phyloP scores from a whole-genome alignment of 306 rosid genomes.

The Phaseolus lunatus region DNA sequence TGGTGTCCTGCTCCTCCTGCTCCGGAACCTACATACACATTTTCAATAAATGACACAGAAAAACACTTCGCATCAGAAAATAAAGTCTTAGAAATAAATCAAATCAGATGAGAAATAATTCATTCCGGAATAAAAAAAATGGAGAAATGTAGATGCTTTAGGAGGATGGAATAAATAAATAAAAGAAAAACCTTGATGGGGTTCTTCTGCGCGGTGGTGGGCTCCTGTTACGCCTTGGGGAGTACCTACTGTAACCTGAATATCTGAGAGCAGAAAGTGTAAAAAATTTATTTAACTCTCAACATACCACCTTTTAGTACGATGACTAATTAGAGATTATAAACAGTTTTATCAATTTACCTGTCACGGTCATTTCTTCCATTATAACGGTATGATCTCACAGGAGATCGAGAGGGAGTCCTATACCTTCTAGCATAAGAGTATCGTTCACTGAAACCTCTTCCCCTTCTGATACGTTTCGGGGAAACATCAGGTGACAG shows the following conservation, averaged over 20 bases:
- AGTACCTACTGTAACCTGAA: conserved; percentile 79
- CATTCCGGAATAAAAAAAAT: too few species aligned
- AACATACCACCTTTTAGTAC: not conserved
- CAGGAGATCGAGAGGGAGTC: conserved; percentile 91
- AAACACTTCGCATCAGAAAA: too few species aligned
- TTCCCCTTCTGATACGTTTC: conserved; percentile 92
- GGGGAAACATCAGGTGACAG: conserved; percentile 86
- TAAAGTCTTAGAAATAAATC: too few species aligned
- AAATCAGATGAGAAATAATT: too few species aligned
- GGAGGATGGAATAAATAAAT: not conserved
- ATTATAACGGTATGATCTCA: conserved; percentile 80
- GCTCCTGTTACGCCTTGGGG: conserved; percentile 94
- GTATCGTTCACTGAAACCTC: conserved; percentile 93
- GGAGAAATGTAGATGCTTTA: not conserved
- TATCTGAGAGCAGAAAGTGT: conserved; percentile 55
- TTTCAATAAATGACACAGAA: not conserved
- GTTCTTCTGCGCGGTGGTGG: conserved; percentile 87
- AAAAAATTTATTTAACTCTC: conserved; percentile 1
- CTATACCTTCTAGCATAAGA: conserved; percentile 94
- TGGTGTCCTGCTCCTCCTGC: conserved; percentile 86
- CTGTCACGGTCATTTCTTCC: conserved; percentile 80
- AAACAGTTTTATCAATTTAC: conserved; percentile 41
- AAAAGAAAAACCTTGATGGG: conserved; percentile 71
- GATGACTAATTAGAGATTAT: not conserved
- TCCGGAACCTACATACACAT: conserved; percentile 67